These are phyloP conservation scores for Beta vulgaris DNA, from an alignment of 148 eudicot species.

Conservation along the genomic window DNA sequence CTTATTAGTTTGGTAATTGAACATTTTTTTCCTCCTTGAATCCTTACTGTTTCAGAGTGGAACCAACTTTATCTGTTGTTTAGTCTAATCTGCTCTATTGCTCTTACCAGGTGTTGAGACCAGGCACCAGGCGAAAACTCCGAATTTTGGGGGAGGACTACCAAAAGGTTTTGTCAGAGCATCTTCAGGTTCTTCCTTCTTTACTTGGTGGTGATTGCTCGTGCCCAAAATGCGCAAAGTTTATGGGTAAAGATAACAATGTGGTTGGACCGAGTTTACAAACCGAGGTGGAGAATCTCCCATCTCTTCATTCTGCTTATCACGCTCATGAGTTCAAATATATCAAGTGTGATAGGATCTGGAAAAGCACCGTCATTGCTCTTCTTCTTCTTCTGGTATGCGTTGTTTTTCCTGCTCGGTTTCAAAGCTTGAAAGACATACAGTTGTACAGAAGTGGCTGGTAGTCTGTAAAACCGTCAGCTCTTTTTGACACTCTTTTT, in stretches of 20 bases:
- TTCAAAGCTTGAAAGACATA: constrained; percentile 19
- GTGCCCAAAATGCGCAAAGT: constrained; percentile 43
- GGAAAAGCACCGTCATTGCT: constrained; percentile 32
- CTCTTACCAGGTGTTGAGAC: constrained; percentile 53
- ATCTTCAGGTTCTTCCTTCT: constrained; percentile 42
- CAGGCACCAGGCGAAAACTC: constrained; percentile 51
- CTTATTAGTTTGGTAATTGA: background rate
- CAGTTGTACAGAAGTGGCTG: constrained; percentile 11
- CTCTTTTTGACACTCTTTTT: background rate
- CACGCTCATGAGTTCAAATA: constrained; percentile 17
- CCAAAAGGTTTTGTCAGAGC: constrained; percentile 36
- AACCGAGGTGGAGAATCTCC: constrained; percentile 2
- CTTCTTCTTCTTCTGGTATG: constrained; percentile 28
- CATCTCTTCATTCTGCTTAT: constrained; percentile 10
- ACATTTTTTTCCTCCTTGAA: background rate
- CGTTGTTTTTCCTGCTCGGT: constrained; percentile 17
- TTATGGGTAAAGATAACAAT: constrained; percentile 5
- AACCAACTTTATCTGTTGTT: background rate
- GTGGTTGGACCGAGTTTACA: constrained; percentile 14
- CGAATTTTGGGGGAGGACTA: constrained; percentile 47
- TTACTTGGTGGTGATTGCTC: constrained; percentile 58
- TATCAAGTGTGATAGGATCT: constrained; percentile 26
- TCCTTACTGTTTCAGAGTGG: background rate
- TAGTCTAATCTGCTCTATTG: background rate
- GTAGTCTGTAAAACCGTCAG: background rate